phyloP scores from a whole-genome alignment of 78 protist genomes.

The Acrasis kona region DNA sequence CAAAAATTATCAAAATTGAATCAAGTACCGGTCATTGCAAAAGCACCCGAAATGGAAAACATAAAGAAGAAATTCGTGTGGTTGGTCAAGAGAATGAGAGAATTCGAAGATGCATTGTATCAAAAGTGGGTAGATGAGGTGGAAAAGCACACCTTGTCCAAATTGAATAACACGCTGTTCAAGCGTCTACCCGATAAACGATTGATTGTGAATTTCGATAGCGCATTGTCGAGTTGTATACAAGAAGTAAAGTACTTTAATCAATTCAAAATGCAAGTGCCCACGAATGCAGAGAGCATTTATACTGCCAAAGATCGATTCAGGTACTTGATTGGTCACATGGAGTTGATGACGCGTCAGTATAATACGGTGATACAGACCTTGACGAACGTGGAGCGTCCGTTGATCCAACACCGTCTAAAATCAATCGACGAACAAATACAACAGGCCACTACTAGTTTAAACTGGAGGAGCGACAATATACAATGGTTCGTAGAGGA shows the following conservation, averaged over 20 bases:
- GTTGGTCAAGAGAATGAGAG: background rate
- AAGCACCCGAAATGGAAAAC: background rate
- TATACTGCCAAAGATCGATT: background rate
- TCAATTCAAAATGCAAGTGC: constrained; percentile 19
- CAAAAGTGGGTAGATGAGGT: background rate
- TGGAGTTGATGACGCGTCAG: background rate
- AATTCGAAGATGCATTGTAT: background rate
- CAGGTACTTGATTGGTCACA: background rate
- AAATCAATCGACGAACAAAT: constrained; percentile 22
- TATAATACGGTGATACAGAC: background rate
- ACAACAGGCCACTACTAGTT: background rate
- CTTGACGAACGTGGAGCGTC: background rate
- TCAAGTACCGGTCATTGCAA: too few relatives aligned
- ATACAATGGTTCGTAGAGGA: too few relatives aligned
- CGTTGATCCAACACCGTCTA: constrained; percentile 23
- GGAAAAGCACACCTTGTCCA: background rate
- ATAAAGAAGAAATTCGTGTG: background rate
- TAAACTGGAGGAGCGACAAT: too few relatives aligned
- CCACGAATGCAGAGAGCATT: constrained; percentile 16
- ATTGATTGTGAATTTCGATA: constrained; percentile 58
- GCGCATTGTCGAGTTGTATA: constrained; percentile 43
- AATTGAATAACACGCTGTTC: constrained; percentile 1
- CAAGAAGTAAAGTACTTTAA: constrained; percentile 60
- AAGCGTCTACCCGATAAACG: background rate
- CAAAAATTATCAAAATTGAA: too few relatives aligned